phyloP scores from a whole-genome alignment of 371 early-diverging fungal species.

The Cokeromyces recurvatus region DNA sequence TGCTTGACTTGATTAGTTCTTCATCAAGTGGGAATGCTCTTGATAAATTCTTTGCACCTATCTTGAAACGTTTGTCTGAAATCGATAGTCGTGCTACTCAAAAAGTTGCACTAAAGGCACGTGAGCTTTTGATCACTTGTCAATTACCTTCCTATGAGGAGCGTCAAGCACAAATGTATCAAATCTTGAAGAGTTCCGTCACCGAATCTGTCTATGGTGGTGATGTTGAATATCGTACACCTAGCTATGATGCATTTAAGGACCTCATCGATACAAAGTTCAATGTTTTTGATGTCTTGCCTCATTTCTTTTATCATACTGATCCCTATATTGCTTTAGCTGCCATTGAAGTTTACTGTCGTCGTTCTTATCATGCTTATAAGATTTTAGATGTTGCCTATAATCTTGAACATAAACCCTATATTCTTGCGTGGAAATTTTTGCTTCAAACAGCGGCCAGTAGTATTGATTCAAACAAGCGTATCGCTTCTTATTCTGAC shows the following conservation, averaged over 20 bases:
- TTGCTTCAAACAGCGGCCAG: slow-evolving; percentile 57
- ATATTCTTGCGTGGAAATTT: slow-evolving; percentile 80
- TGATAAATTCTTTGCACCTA: slow-evolving; percentile 71
- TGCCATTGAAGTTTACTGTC: slow-evolving; percentile 93
- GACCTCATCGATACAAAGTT: slow-evolving; percentile 90
- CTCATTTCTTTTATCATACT: slow-evolving; percentile 87
- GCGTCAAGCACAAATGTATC: slow-evolving; percentile 78
- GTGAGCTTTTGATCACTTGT: slow-evolving; percentile 88
- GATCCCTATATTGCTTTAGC: slow-evolving; percentile 78
- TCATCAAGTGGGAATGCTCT: slow-evolving; percentile 57
- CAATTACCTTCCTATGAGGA: slow-evolving; percentile 93
- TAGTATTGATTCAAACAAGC: slow-evolving; percentile 53
- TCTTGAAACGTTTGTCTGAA: slow-evolving; percentile 80
- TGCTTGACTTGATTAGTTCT: slow-evolving; percentile 79
- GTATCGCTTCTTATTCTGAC: slow-evolving; percentile 71
- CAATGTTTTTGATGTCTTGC: slow-evolving; percentile 93
- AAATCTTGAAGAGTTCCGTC: slow-evolving; percentile 76
- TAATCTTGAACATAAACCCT: slow-evolving; percentile 64
- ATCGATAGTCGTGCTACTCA: slow-evolving; percentile 73
- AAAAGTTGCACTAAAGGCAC: slow-evolving; percentile 90
- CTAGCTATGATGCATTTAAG: slow-evolving; percentile 79
- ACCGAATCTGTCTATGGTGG: slow-evolving; percentile 78
- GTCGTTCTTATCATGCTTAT: slow-evolving; percentile 96
- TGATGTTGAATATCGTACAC: slow-evolving; percentile 66
- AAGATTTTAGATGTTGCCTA: slow-evolving; percentile 81